phyloP scores from a whole-genome alignment of 345 rosid genomes.

The Rhizophora mangle region DNA sequence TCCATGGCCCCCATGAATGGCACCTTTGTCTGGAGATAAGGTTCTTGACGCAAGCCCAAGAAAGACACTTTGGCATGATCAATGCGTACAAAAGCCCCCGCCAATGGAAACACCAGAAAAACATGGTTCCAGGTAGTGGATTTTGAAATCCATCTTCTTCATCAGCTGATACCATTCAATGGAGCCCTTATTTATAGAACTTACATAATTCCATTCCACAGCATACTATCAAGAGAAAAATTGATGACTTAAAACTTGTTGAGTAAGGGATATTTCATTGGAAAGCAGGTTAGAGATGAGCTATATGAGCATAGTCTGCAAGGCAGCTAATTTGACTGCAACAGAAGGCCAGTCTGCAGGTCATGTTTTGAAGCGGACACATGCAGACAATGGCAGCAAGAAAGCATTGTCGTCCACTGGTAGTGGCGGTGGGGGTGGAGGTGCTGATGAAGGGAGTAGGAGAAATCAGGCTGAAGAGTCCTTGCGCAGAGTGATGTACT shows the following conservation, averaged over 20 bases:
- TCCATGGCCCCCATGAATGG: too few species aligned
- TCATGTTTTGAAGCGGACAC: constrained; percentile 12
- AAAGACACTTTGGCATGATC: background rate
- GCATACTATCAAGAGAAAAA: background rate
- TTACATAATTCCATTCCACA: background rate
- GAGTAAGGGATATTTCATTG: too few species aligned
- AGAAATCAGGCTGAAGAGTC: constrained; percentile 34
- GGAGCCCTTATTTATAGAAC: background rate
- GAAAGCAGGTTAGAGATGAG: too few species aligned
- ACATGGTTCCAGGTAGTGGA: constrained; percentile 1
- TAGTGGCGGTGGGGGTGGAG: background rate
- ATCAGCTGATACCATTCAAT: background rate
- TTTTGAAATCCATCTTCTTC: background rate
- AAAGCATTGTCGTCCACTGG: background rate
- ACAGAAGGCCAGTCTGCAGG: background rate
- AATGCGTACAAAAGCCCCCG: constrained; percentile 2
- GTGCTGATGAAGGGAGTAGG: background rate
- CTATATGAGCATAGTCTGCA: constrained; percentile 3
- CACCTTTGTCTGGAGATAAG: too few species aligned
- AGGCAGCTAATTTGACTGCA: background rate
- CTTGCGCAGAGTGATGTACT: constrained; percentile 38
- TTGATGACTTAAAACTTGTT: background rate
- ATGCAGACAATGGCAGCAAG: background rate
- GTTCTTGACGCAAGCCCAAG: background rate
- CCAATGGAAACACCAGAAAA: constrained; percentile 8